Evolutionary conservation across 2,329 filamentous ascomycete species (phyloP).

Genomic region (Fusarium nisikadoi): DNA sequence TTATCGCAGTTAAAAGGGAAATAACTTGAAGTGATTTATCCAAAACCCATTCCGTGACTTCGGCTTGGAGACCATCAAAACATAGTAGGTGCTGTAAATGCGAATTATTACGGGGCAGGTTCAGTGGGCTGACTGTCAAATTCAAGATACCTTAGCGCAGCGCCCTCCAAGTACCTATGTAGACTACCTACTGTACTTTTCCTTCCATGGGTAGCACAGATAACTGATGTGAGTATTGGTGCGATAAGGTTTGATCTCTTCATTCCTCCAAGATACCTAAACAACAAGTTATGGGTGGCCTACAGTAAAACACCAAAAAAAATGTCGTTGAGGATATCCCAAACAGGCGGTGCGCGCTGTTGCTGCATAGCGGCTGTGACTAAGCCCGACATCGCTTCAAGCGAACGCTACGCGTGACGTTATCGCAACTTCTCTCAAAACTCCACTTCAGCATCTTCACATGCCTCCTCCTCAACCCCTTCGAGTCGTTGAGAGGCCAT

Average conservation of each 20-base stretch:
- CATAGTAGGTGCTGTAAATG: no score
- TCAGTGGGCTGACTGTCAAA: no score
- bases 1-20: neutral
- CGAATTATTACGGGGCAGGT: no score
- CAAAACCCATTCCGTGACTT: neutral
- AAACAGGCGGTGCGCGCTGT: neutral
- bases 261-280: neutral
- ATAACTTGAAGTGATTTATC: no score
- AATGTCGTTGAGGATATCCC: neutral
- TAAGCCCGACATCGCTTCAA: constrained; percentile 27
- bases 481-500: neutral
- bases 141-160: neutral
- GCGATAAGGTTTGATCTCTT: neutral
- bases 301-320: neutral
- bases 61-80: rapidly evolving
- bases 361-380: constrained; percentile 15
- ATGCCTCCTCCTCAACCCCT: neutral
- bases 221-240: neutral
- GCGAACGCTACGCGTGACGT: constrained; percentile 11
- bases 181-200: neutral
- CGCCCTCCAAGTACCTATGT: constrained; percentile 6
- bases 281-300: no score
- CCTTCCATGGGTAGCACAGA: no score
- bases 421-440: constrained; percentile 14
- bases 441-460: constrained; percentile 28